These are phyloP conservation scores for Sporothrix pallida DNA, from an alignment of 2,329 filamentous ascomycete species.

Conservation along the genomic window DNA sequence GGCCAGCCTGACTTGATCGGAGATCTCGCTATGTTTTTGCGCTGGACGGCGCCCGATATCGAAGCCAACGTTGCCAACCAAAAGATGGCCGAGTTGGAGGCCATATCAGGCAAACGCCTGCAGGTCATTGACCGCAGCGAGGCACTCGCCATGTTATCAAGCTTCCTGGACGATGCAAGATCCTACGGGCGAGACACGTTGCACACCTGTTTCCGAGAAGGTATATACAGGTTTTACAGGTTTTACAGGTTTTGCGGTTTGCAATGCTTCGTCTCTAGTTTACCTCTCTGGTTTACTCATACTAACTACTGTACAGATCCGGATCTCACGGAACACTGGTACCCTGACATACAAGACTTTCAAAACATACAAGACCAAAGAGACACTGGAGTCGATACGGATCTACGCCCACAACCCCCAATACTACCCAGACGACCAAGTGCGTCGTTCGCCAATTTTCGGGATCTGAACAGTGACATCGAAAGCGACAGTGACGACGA, in stretches of 20 bases:
- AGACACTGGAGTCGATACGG: not conserved
- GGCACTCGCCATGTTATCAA: not conserved
- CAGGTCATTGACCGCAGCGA: not conserved
- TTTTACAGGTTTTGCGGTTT: not conserved
- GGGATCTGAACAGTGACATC: not conserved
- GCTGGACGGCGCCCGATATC: not conserved
- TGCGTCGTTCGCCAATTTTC: not conserved
- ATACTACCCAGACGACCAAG: not conserved
- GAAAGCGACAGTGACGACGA: conserved; percentile 4
- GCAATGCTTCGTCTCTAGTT: not conserved
- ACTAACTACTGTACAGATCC: conserved; percentile 8
- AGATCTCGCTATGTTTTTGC: not conserved
- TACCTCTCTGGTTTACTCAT: not conserved
- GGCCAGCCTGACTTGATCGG: not conserved
- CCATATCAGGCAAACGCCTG: conserved; percentile 1
- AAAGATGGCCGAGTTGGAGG: not conserved
- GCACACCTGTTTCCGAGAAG: not conserved
- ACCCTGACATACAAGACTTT: not conserved
- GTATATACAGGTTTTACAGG: conserved; percentile 4
- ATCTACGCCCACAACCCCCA: not conserved
- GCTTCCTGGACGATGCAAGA: not conserved
- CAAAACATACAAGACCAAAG: conserved; percentile 2
- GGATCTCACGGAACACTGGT: conserved; percentile 1
- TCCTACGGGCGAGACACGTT: conserved; percentile 2
- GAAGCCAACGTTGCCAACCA: not conserved